These are phyloP conservation scores for Rhodofomes roseus DNA, from an alignment of 1,284 basidiomycete species.

Conservation along the genomic window DNA sequence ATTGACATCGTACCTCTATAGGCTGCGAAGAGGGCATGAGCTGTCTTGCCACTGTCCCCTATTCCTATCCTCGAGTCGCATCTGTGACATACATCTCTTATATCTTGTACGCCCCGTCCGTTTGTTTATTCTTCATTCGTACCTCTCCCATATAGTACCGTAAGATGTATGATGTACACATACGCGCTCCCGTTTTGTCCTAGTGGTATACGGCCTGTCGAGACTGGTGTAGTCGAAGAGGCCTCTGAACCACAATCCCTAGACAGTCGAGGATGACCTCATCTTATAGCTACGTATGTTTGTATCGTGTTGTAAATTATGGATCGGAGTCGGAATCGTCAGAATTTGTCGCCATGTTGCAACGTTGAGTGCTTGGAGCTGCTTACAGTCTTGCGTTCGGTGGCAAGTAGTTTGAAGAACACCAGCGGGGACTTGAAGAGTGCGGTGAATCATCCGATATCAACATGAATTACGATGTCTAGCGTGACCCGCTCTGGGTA, in stretches of 20 bases:
- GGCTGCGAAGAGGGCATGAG: conserved; percentile 28
- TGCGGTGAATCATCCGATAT: neutral
- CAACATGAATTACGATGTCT: neutral
- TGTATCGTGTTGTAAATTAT: conserved; percentile 7
- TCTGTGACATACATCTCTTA: conserved; percentile 12
- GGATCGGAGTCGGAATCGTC: neutral
- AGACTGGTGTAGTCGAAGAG: neutral
- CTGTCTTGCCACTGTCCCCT: neutral
- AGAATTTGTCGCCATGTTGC: neutral
- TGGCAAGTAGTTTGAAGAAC: no score
- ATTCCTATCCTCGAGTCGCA: conserved; percentile 6
- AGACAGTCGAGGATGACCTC: neutral
- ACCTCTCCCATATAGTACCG: conserved; percentile 4
- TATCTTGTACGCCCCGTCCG: neutral
- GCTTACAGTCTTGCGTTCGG: no score
- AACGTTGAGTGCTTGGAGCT: no score
- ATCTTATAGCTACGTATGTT: conserved; percentile 6
- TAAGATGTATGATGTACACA: conserved; percentile 9
- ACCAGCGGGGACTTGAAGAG: no score
- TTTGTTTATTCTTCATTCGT: neutral
- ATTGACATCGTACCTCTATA: conserved; percentile 1
- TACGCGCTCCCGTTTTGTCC: neutral
- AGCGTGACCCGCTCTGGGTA: neutral
- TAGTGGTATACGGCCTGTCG: no score
- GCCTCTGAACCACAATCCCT: neutral